A percentile compares a stretch with the other conserved stretches of the same genome.
Evolutionary conservation across 225 moss, liverwort and hornwort genomes (phyloP).

Genomic region (Bryum argenteum): DNA sequence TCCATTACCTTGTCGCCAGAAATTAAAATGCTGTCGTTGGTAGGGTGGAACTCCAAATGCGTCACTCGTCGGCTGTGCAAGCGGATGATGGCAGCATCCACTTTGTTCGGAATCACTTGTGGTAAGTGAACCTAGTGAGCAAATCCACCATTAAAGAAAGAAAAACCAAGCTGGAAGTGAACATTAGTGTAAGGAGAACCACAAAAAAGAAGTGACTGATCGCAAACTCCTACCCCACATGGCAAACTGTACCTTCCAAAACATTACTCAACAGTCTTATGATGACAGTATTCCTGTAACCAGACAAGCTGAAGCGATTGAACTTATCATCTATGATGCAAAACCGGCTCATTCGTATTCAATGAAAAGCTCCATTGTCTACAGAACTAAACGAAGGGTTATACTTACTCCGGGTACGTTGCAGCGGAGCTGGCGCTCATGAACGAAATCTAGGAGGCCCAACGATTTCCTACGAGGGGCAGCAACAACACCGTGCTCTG

Average conservation of each 20-base stretch:
- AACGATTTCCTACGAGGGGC: conserved; percentile 62
- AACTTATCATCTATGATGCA: background rate
- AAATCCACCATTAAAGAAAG: background rate
- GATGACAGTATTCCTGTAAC: no score
- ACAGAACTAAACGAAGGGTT: background rate
- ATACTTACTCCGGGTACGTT: conserved; percentile 65
- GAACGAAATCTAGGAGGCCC: conserved; percentile 76
- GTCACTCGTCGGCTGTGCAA: conserved; percentile 81
- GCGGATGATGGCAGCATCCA: conserved; percentile 68
- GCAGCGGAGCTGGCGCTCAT: conserved; percentile 71
- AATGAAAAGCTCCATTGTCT: background rate
- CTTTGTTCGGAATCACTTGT: conserved; percentile 64
- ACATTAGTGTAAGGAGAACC: no score
- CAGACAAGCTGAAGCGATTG: background rate
- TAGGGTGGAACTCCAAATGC: conserved; percentile 82
- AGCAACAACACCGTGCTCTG: conserved; percentile 70
- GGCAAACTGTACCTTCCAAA: no score
- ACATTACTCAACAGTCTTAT: no score
- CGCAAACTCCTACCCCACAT: no score
- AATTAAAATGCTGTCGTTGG: conserved; percentile 68
- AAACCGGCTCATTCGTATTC: background rate
- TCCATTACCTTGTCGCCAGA: conserved; percentile 79
- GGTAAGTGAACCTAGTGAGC: conserved; percentile 55
- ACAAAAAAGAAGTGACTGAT: no score
- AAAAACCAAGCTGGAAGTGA: no score